Conservation (phyloP, 306 rosid genomes). For the Trifolium fragiferum region DNA sequence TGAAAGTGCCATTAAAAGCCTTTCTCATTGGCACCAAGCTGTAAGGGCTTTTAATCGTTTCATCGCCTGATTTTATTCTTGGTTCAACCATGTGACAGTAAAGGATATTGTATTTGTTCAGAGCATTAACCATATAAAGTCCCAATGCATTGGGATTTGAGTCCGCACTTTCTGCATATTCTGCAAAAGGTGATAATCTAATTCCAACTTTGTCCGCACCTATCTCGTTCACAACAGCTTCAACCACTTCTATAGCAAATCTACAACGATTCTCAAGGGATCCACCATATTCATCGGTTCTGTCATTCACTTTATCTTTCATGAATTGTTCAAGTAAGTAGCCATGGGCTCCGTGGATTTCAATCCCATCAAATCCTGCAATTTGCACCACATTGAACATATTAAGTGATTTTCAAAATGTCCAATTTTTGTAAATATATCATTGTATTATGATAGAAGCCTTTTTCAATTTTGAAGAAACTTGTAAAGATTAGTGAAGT, state of each 20-base stretch:
- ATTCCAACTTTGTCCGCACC: slow-evolving; percentile 48
- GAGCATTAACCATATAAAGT: slow-evolving; percentile 30
- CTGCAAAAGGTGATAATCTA: slow-evolving; percentile 38
- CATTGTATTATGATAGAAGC: background rate
- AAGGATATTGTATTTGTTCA: slow-evolving; percentile 8
- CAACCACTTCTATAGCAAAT: slow-evolving; percentile 63
- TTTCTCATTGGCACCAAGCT: slow-evolving; percentile 34
- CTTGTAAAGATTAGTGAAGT: background rate
- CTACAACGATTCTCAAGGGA: slow-evolving; percentile 68
- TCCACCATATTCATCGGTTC: slow-evolving; percentile 77
- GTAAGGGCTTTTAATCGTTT: background rate
- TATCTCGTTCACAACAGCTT: slow-evolving; percentile 58
- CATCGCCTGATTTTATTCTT: background rate
- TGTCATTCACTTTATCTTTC: slow-evolving; percentile 65
- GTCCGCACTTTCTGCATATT: too few relatives aligned
- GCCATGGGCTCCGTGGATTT: slow-evolving; percentile 75
- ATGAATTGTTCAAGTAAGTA: slow-evolving; percentile 69
- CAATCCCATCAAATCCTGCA: slow-evolving; percentile 82
- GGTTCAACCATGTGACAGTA: slow-evolving; percentile 39
- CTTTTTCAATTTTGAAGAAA: background rate
- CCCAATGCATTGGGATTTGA: slow-evolving; percentile 3
- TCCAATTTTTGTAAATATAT: background rate
- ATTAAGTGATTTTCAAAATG: background rate
- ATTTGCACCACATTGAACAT: background rate
- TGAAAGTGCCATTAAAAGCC: slow-evolving; percentile 35